phyloP scores from a whole-genome alignment of 441 rosid species.

The Syzygium malaccense region DNA sequence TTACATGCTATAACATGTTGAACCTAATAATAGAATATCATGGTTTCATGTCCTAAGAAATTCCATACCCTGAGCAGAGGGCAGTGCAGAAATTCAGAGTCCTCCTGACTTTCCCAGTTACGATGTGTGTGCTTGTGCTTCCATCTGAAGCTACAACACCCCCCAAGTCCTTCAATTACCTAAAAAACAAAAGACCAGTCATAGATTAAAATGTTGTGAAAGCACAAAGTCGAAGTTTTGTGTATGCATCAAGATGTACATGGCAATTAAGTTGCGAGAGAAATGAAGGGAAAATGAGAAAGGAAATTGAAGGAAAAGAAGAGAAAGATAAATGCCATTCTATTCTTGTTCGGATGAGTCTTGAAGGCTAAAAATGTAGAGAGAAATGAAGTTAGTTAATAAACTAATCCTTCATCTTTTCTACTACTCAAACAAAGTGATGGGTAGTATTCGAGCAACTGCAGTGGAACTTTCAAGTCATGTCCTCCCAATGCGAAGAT shows the following conservation, averaged over 20 bases:
- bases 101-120: conserved; percentile 69
- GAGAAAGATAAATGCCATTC: background rate
- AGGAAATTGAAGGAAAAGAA: background rate
- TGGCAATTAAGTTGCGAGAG: background rate
- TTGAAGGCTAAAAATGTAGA: background rate
- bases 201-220: background rate
- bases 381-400: background rate
- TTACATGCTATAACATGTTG: background rate
- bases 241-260: background rate
- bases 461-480: background rate
- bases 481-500: background rate
- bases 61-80: conserved; percentile 61
- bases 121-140: conserved; percentile 56
- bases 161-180: conserved; percentile 72
- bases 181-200: conserved; percentile 9
- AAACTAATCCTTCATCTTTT: background rate
- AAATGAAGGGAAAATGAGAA: background rate
- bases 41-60: background rate
- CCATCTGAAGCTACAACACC: conserved; percentile 57
- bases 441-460: background rate
- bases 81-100: conserved; percentile 77
- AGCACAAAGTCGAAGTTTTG: background rate
- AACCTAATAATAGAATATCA: background rate
- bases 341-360: background rate
- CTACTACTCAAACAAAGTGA: background rate